These are phyloP conservation scores for Torulaspora maleeae DNA, from an alignment of 805 yeast species.

Conservation along the genomic window DNA sequence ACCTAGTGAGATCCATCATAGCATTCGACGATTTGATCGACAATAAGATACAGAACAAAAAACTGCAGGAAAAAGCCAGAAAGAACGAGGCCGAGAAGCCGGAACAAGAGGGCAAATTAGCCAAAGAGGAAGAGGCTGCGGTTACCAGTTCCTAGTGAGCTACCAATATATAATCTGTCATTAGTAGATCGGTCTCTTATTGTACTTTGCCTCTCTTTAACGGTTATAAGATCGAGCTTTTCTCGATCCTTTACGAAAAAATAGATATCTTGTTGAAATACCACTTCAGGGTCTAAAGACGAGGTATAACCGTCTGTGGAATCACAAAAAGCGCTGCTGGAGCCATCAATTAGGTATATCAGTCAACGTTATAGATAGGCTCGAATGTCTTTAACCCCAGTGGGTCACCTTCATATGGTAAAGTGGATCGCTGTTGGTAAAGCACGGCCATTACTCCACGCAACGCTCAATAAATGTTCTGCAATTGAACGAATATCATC, in stretches of 20 bases:
- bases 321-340: not conserved
- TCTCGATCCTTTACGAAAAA: not conserved
- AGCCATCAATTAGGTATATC: not conserved
- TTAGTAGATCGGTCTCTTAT: conserved; percentile 1
- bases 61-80: conserved; percentile 36
- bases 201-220: not conserved
- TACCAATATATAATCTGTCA: not conserved
- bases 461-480: not conserved
- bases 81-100: conserved; percentile 39
- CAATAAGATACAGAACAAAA: conserved; percentile 83
- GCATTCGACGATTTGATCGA: conserved; percentile 96
- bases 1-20: conserved; percentile 87
- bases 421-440: conserved; percentile 4
- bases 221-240: not conserved
- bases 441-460: not conserved
- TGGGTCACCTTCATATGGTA: not conserved
- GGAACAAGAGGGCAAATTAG: conserved; percentile 34
- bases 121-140: conserved; percentile 27
- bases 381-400: conserved; percentile 4
- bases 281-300: not conserved
- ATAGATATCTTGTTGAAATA: not conserved
- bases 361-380: not conserved
- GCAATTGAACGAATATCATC: conserved; percentile 1
- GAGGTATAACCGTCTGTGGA: not conserved
- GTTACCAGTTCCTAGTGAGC: conserved; percentile 8